Conservation (phyloP, 2,329 filamentous ascomycete genomes). For the Penicillium occitanis region DNA sequence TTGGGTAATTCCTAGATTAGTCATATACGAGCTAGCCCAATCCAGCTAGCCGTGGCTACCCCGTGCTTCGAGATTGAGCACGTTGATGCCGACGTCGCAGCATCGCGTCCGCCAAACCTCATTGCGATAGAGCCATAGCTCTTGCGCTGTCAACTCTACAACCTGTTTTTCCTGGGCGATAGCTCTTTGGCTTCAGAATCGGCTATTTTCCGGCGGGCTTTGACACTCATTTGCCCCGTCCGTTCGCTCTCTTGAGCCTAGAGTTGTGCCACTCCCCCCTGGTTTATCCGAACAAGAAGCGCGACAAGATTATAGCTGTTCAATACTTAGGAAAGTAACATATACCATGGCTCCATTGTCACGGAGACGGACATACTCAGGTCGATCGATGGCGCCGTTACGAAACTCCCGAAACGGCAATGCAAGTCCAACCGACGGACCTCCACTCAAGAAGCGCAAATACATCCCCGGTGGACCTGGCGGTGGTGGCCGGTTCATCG, state of each 20-base stretch:
- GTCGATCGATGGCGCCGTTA: slow-evolving; percentile 33
- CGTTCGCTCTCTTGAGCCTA: neutral
- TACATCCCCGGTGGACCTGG: slow-evolving; percentile 87
- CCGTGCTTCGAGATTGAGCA: slow-evolving; percentile 21
- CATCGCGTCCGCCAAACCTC: slow-evolving; percentile 15
- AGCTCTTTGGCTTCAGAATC: neutral
- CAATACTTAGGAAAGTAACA: neutral
- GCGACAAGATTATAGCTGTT: neutral
- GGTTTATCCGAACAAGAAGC: neutral
- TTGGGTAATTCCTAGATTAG: neutral
- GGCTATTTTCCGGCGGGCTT: neutral
- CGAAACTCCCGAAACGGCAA: slow-evolving; percentile 34
- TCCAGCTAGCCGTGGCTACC: slow-evolving; percentile 10
- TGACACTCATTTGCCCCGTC: neutral
- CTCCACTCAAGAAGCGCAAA: slow-evolving; percentile 67
- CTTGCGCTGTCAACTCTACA: slow-evolving; percentile 7
- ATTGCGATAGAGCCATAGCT: slow-evolving; percentile 18
- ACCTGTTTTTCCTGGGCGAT: neutral
- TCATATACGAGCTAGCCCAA: neutral
- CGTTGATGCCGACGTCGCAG: slow-evolving; percentile 19
- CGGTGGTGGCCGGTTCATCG: slow-evolving; percentile 80
- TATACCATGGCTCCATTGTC: slow-evolving; percentile 36
- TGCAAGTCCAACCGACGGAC: slow-evolving; percentile 49
- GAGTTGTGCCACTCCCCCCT: slow-evolving; percentile 10
- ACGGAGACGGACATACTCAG: slow-evolving; percentile 31